Evolutionary conservation across 2,329 filamentous ascomycete species (phyloP).

Genomic region (Teratosphaeria gauchensis): DNA sequence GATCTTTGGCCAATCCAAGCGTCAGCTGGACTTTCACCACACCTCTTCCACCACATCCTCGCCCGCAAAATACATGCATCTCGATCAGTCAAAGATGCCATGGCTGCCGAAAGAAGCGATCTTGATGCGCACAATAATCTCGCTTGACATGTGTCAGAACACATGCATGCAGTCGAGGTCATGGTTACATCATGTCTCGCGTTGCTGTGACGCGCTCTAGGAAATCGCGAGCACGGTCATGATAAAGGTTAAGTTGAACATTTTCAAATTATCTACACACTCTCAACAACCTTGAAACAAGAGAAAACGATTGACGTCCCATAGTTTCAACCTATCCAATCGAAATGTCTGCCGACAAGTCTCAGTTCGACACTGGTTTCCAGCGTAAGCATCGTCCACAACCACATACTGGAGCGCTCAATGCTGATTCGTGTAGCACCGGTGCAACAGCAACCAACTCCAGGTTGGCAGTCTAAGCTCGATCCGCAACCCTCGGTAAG

Average conservation of each 20-base stretch:
- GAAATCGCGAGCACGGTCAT: background rate
- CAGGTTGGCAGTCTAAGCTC: conserved; percentile 48
- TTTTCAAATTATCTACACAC: background rate
- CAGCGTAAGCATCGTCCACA: background rate
- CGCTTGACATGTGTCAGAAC: background rate
- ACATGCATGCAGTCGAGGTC: background rate
- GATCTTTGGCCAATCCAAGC: background rate
- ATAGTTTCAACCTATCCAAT: background rate
- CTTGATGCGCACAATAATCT: background rate
- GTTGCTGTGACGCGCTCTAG: background rate
- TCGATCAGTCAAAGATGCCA: background rate
- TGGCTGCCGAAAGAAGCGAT: background rate
- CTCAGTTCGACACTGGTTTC: conserved; percentile 15
- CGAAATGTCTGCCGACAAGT: conserved; percentile 21
- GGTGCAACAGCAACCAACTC: conserved; percentile 40
- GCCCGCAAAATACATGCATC: background rate
- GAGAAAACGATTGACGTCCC: background rate
- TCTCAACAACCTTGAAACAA: background rate
- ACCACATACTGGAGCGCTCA: background rate
- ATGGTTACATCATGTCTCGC: background rate
- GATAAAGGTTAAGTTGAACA: background rate
- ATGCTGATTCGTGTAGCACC: conserved; percentile 2
- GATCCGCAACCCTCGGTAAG: conserved; percentile 47
- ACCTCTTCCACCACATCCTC: background rate
- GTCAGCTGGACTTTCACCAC: background rate